A percentile compares a stretch with the other conserved stretches of the same genome.
phyloP scores from a whole-genome alignment of 208 protist species.

The Trypanosoma melophagium region DNA sequence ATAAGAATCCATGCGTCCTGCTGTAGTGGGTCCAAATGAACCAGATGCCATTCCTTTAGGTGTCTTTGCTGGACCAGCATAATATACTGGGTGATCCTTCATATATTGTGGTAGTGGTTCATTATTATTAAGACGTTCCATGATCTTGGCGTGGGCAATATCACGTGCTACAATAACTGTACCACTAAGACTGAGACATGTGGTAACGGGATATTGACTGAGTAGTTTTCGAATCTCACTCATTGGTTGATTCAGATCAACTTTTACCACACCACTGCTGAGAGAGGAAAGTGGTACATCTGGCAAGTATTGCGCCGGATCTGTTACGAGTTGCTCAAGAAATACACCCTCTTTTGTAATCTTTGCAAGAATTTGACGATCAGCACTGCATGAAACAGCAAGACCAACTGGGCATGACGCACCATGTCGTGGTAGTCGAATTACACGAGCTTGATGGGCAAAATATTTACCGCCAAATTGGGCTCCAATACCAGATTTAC shows the following conservation, averaged over 20 bases:
- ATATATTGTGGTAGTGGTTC: constrained; percentile 91
- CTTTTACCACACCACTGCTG: constrained; percentile 54
- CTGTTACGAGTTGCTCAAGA: constrained; percentile 92
- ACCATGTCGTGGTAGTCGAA: constrained; percentile 91
- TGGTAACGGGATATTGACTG: constrained; percentile 84
- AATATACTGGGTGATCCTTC: constrained; percentile 96
- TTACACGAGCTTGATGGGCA: constrained; percentile 94
- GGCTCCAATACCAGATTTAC: constrained; percentile 91
- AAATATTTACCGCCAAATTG: constrained; percentile 98
- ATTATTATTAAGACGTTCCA: constrained; percentile 85
- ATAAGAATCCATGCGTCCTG: constrained; percentile 97
- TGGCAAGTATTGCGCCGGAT: constrained; percentile 93
- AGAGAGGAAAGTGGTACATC: constrained; percentile 50
- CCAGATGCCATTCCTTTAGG: constrained; percentile 93
- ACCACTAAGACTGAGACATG: constrained; percentile 92
- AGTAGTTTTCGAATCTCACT: constrained; percentile 77
- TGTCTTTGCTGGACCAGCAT: constrained; percentile 96
- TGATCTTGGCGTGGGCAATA: constrained; percentile 96
- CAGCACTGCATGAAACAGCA: constrained; percentile 96
- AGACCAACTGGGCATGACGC: constrained; percentile 93
- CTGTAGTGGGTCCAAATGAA: constrained; percentile 97
- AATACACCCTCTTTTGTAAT: constrained; percentile 94
- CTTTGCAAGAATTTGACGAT: constrained; percentile 94
- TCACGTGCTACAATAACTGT: constrained; percentile 97
- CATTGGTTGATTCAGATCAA: constrained; percentile 93